phyloP scores from a whole-genome alignment of 768 basidiomycete genomes.

The Kwoniella sp. region DNA sequence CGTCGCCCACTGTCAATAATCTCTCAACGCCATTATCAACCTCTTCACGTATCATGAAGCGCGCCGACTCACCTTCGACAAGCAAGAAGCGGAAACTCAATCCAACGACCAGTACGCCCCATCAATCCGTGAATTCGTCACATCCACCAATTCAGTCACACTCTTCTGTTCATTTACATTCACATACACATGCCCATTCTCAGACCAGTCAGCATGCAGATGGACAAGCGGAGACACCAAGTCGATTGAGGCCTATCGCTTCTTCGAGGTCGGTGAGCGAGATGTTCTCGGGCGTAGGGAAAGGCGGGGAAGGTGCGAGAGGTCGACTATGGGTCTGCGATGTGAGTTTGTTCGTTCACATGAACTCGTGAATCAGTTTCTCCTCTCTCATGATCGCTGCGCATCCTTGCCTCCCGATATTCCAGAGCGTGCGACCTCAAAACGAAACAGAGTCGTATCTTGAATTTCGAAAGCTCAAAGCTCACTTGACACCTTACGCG shows the following conservation, averaged over 20 bases:
- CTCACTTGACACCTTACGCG: neutral
- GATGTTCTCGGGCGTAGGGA: slow-evolving; percentile 38
- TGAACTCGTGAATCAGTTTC: too few species aligned
- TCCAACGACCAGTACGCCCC: neutral
- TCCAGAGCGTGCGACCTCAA: too few species aligned
- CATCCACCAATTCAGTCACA: too few species aligned
- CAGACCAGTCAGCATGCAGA: neutral
- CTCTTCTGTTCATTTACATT: too few species aligned
- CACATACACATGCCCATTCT: slow-evolving; percentile 1
- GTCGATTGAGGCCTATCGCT: slow-evolving; percentile 5
- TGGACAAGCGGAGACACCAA: neutral
- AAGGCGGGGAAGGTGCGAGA: slow-evolving; percentile 44
- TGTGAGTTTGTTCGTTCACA: too few species aligned
- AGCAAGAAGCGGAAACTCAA: slow-evolving; percentile 15
- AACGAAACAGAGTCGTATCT: too few species aligned
- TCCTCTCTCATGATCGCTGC: too few species aligned
- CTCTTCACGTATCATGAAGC: slow-evolving; percentile 5
- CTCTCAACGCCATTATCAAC: slow-evolving; percentile 3
- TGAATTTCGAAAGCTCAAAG: too few species aligned
- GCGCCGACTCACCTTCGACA: slow-evolving; percentile 6
- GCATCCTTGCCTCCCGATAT: too few species aligned
- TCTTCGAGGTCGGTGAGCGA: slow-evolving; percentile 29
- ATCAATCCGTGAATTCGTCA: neutral
- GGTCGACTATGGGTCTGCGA: slow-evolving; percentile 54
- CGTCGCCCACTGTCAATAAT: neutral